Base-by-base conservation (phyloP, 1,284 basidiomycete genomes). In the Puccinia novopanici region DNA sequence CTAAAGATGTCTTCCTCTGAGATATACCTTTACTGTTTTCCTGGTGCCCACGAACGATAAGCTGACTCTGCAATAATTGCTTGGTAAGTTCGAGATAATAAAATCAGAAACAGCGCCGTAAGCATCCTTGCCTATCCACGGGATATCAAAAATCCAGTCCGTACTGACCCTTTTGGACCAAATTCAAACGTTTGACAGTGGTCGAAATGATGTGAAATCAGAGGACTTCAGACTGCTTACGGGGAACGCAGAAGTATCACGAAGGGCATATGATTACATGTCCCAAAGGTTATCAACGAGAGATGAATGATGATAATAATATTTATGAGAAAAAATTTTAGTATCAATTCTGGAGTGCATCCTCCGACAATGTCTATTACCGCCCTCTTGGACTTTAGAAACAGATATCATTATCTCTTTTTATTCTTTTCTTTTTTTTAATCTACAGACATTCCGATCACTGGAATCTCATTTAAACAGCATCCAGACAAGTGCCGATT, bases 91-190 rank as follows among this genome's bases (percentile, higher is more conserved):
- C 37, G 72, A 74, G 42, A 59, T 74, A 45, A 55, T 57, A 15
- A 74, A 74, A 59, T 15, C 55, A 13, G 72, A 74, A 59, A 74
- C 52, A 55, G 72, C 72, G 3, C 72, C 72, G 72, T 74, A 74
- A 74, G 72, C 54, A 48, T 37, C 48, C 37, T n/a, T n/a, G 27
- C 3, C 17, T 37, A 40, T 37, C 34, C n/a, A 6, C 54, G 54
- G 19, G 2, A 5, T 10, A 6, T 72, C 10, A 2, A 30, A 30
- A 34, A 52, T 19, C 37, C 17, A 54, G 24, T 40, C 34, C 19
- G 37, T 24, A 27, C 22, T 19, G n/a, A 67, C 37, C 12, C 37
- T 45, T 45, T 13, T 63, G 1, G 3, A 45, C 12, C 45, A 24
- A 57, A 42, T 57, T 59, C 59, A 10, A 30, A 42, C 22, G 40